Conservation (phyloP, 2,329 filamentous ascomycete genomes). For the Dothideomycetes sp. region DNA sequence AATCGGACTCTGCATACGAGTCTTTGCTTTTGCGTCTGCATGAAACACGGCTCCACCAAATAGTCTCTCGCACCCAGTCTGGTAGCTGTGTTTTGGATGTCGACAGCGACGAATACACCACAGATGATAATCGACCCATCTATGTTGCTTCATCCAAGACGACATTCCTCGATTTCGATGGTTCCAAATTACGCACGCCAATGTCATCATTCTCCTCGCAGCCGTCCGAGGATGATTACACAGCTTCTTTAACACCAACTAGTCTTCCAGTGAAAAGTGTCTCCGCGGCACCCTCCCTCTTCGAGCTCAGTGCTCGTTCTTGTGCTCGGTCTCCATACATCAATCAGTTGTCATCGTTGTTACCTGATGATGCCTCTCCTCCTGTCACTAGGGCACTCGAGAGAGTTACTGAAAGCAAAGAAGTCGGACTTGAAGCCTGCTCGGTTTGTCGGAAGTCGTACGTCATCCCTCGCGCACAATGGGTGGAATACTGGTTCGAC, state of each 20-base stretch:
- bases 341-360: constrained; percentile 13
- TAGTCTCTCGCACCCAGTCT: too few relatives aligned
- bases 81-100: too few relatives aligned
- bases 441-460: constrained; percentile 19
- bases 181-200: constrained; percentile 10
- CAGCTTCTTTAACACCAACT: constrained; percentile 3
- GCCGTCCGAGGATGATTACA: background rate
- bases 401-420: constrained; percentile 10
- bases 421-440: constrained; percentile 20
- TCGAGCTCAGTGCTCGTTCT: constrained; percentile 22
- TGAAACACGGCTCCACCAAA: constrained; percentile 11
- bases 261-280: constrained; percentile 2
- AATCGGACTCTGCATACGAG: constrained; percentile 14
- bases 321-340: constrained; percentile 16
- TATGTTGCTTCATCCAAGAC: constrained; percentile 18
- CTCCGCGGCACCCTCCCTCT: constrained; percentile 20
- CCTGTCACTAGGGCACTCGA: constrained; percentile 14
- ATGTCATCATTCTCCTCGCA: constrained; percentile 3
- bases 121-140: constrained; percentile 11
- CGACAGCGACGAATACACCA: constrained; percentile 12
- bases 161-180: constrained; percentile 19
- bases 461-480: constrained; percentile 22
- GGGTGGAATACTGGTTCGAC: constrained; percentile 25
- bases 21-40: constrained; percentile 10
- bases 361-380: constrained; percentile 12